phyloP scores from a whole-genome alignment of 768 basidiomycete species.

The Suillus brevipes region DNA sequence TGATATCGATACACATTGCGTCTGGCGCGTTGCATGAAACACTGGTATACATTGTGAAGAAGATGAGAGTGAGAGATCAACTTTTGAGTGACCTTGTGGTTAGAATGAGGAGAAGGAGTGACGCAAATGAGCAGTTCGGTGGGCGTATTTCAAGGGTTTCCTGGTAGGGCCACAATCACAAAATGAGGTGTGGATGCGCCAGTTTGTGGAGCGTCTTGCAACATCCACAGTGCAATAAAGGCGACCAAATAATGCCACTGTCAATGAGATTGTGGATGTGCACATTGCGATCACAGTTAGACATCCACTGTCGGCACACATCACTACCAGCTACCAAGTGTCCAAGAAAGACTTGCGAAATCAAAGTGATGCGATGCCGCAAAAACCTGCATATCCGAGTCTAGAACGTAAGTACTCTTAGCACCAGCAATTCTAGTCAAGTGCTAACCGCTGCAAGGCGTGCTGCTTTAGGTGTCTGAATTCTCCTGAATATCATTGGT shows the following conservation, averaged over 20 bases:
- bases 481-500: neutral
- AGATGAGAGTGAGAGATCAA: slow-evolving; percentile 5
- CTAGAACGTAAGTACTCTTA: neutral
- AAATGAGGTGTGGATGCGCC: slow-evolving; percentile 11
- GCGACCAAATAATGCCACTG: neutral
- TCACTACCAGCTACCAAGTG: neutral
- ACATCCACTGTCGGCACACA: neutral
- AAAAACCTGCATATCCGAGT: neutral
- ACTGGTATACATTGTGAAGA: neutral
- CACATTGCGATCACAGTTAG: too few species aligned
- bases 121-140: neutral
- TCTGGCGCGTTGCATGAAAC: neutral
- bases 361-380: neutral
- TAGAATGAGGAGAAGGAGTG: too few species aligned
- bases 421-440: neutral
- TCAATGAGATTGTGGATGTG: neutral
- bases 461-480: neutral
- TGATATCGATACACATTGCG: neutral
- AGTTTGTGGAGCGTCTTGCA: neutral
- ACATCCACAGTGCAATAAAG: neutral
- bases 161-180: neutral
- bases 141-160: neutral
- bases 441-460: neutral
- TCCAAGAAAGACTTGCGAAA: neutral
- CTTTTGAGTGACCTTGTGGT: slow-evolving; percentile 6